These are phyloP conservation scores for Astrothelium subdiscretum DNA, from an alignment of 495 filamentous ascomycete genomes.

Conservation along the genomic window DNA sequence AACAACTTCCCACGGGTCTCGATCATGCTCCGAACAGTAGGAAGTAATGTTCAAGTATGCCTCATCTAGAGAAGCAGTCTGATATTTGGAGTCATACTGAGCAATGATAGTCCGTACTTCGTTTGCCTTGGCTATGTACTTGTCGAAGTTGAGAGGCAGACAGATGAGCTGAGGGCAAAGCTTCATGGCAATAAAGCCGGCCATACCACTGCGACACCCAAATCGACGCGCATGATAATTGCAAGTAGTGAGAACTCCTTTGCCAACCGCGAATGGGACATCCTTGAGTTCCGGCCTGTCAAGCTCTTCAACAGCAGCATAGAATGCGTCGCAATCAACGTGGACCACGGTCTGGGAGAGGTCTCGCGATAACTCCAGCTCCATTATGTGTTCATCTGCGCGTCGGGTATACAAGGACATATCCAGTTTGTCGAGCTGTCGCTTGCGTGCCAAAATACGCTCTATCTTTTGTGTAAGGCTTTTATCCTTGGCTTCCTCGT, in stretches of 20 bases:
- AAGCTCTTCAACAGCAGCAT: slow-evolving; percentile 86
- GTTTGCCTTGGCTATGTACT: slow-evolving; percentile 81
- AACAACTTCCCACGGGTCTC: slow-evolving; percentile 62
- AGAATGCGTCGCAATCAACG: slow-evolving; percentile 97
- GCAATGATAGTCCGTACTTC: slow-evolving; percentile 76
- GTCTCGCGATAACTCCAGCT: slow-evolving; percentile 69
- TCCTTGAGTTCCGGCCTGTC: slow-evolving; percentile 81
- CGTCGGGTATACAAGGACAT: slow-evolving; percentile 57
- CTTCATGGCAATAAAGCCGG: slow-evolving; percentile 86
- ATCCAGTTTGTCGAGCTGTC: slow-evolving; percentile 64
- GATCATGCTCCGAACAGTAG: slow-evolving; percentile 59
- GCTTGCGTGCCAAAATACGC: slow-evolving; percentile 63
- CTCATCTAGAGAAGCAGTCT: slow-evolving; percentile 90
- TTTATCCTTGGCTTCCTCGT: slow-evolving; percentile 74
- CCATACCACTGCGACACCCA: slow-evolving; percentile 89
- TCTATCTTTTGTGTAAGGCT: slow-evolving; percentile 79
- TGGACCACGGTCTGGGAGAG: slow-evolving; percentile 79
- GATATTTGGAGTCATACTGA: slow-evolving; percentile 79
- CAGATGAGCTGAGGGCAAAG: slow-evolving; percentile 83
- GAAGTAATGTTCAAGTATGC: slow-evolving; percentile 92
- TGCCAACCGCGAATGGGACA: slow-evolving; percentile 86
- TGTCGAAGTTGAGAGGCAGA: slow-evolving; percentile 74
- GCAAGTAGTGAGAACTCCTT: slow-evolving; percentile 86
- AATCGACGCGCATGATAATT: slow-evolving; percentile 89
- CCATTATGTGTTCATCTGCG: slow-evolving; percentile 70